A percentile compares a stretch with the other conserved stretches of the same genome.
Evolutionary conservation across 176 grass and related monocot genomes (phyloP).

Genomic region (Rhynchospora tenuis): DNA sequence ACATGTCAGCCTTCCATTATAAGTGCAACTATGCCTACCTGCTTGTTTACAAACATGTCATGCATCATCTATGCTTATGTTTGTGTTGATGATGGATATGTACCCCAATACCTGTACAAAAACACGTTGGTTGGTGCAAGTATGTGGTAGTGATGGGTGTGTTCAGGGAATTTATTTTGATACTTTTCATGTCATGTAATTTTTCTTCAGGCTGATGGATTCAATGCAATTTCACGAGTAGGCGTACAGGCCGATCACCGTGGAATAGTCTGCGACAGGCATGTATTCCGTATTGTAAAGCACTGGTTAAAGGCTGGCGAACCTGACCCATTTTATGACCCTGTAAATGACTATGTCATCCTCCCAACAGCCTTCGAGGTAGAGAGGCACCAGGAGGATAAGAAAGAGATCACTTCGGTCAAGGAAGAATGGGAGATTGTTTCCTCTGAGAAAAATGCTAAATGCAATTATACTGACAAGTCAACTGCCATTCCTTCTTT

Average conservation of each 20-base stretch:
- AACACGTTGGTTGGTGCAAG: neutral
- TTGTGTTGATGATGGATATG: neutral
- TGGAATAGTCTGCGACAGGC: conserved; percentile 57
- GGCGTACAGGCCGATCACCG: conserved; percentile 75
- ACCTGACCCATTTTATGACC: conserved; percentile 82
- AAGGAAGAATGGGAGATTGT: conserved; percentile 90
- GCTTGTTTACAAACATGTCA: neutral
- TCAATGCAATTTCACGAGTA: conserved; percentile 57
- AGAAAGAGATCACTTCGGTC: conserved; percentile 32
- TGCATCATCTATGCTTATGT: neutral
- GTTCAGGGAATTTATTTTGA: neutral
- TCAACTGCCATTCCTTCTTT: conserved; percentile 46
- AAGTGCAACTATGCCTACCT: neutral
- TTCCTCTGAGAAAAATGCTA: conserved; percentile 20
- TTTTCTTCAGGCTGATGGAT: conserved; percentile 55
- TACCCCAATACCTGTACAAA: neutral
- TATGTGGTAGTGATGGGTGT: neutral
- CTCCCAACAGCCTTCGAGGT: conserved; percentile 65
- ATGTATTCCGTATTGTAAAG: conserved; percentile 63
- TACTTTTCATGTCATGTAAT: neutral
- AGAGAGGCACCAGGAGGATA: conserved; percentile 38
- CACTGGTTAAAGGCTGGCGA: conserved; percentile 76
- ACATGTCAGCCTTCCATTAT: neutral
- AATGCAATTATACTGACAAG: neutral
- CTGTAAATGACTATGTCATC: conserved; percentile 67